A percentile compares a stretch with the other conserved stretches of the same genome.
phyloP scores from a whole-genome alignment of 2,329 filamentous ascomycete species.

The Pseudogymnoascus sp. region DNA sequence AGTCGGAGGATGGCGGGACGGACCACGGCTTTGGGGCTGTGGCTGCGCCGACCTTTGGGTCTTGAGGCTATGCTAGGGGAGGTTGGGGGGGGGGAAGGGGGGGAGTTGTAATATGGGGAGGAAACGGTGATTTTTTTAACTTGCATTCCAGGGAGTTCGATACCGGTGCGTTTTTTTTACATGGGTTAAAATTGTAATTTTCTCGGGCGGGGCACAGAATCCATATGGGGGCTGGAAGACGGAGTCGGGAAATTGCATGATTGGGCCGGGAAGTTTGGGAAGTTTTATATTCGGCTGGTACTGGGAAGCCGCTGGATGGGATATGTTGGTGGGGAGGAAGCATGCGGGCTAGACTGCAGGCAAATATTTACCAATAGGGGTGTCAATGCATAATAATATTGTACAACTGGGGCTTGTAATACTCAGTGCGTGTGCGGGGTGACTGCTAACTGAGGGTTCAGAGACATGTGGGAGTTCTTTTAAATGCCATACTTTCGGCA shows the following conservation, averaged over 20 bases:
- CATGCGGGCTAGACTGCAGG: neutral
- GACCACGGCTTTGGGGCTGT: conserved; percentile 51
- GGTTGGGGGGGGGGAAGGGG: neutral
- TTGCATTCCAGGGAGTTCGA: neutral
- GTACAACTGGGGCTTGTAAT: neutral
- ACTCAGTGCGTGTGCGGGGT: neutral
- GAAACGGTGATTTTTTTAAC: neutral
- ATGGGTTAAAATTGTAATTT: conserved; percentile 2
- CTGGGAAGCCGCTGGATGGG: neutral
- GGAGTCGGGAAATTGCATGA: conserved; percentile 6
- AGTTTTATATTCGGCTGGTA: neutral
- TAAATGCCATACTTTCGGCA: neutral
- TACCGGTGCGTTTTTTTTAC: neutral
- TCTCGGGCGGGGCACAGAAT: neutral
- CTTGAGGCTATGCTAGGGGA: neutral
- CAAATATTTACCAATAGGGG: neutral
- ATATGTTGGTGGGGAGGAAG: neutral
- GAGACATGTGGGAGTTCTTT: neutral
- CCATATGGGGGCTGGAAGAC: neutral
- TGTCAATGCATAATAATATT: neutral
- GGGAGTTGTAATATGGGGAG: neutral
- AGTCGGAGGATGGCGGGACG: conserved; percentile 46
- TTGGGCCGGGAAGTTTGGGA: neutral
- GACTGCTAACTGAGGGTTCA: neutral
- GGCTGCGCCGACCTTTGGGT: conserved; percentile 16